Base-by-base conservation (phyloP, 2,329 filamentous ascomycete species). In the Pseudogymnoascus destructans region DNA sequence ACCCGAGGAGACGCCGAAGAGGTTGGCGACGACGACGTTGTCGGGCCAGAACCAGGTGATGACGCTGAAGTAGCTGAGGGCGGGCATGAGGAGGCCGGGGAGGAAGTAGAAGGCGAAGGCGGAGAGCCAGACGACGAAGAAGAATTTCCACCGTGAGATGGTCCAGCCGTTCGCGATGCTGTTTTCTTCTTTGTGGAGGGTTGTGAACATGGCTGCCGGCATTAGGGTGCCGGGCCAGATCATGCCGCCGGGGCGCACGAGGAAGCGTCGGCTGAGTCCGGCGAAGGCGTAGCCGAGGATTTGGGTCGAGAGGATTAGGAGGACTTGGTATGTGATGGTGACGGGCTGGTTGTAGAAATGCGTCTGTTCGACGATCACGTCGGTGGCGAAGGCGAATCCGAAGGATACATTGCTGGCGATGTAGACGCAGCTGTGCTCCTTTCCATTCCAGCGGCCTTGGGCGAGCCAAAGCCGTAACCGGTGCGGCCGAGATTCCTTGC, bases 331-430 rank as follows among this genome's bases (percentile, higher is more conserved):
- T 8, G 79, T 69, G 46, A 95, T 82, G 32, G 81, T 79, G 7
- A 86, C 84, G 49, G 90, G 80, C 70, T 95, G 89, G 58, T 89
- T 84, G 72, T 95, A 95, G 70, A 95, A 95, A 61, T 88, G 83
- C 23, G 87, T 89, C 73, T 95, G 89, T 70, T 95, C 89, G 57
- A 95, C 87, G 64, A 95, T 93, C 60, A 93, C 86, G 73, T 93
- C 88, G 25, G 89, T 93, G 6, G 88, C 88, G 71, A 93, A 93
- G 23, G 89, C 88, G 71, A 93, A 93, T 1, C 88, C 89, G 69
- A 93, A 93, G 17, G 88, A 89, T 40, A 93, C 87, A 68, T 93
- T 93, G 72, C 87, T 92, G 75, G 86, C 89, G 65, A 93, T 89
- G 65, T 93, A 93, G 57, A 93, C 87, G 68, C 88, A 93, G 40